Percentiles rank a stretch among this genome's conserved stretches.
Evolutionary conservation across 768 basidiomycete species (phyloP).

Genomic region (Pulveroboletus sp.): DNA sequence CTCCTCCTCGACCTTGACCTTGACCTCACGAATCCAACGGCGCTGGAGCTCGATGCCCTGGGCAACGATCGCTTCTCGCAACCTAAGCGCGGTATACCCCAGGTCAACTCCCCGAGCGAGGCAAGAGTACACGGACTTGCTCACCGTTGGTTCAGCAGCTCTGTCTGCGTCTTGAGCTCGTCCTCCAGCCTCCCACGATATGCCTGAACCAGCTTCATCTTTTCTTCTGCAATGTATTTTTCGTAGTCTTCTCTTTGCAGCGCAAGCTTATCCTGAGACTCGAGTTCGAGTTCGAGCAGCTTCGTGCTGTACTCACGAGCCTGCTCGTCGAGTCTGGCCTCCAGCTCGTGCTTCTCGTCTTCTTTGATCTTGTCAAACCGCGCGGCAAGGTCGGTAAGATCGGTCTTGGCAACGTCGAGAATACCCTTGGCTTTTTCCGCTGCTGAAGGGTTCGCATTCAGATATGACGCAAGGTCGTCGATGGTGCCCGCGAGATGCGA

Average conservation of each 20-base stretch:
- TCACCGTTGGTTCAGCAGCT: slow-evolving; percentile 92
- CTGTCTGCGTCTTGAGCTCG: slow-evolving; percentile 84
- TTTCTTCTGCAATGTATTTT: slow-evolving; percentile 76
- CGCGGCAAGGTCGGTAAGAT: slow-evolving; percentile 71
- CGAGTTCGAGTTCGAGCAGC: slow-evolving; percentile 79
- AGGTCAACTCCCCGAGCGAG: neutral
- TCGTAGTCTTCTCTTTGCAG: slow-evolving; percentile 83
- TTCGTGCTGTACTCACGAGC: slow-evolving; percentile 77
- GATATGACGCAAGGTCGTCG: slow-evolving; percentile 82
- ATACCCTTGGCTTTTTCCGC: slow-evolving; percentile 66
- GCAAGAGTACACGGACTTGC: slow-evolving; percentile 11
- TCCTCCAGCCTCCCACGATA: slow-evolving; percentile 84
- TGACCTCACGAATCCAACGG: slow-evolving; percentile 94
- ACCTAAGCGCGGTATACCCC: slow-evolving; percentile 37
- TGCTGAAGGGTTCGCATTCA: slow-evolving; percentile 67
- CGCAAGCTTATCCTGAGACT: slow-evolving; percentile 79
- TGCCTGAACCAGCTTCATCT: slow-evolving; percentile 59
- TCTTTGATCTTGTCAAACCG: slow-evolving; percentile 77
- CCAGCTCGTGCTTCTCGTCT: slow-evolving; percentile 67
- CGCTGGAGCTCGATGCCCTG: slow-evolving; percentile 98
- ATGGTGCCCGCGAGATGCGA: slow-evolving; percentile 89
- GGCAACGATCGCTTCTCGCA: slow-evolving; percentile 91
- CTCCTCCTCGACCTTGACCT: slow-evolving; percentile 92
- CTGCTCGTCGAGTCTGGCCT: slow-evolving; percentile 72
- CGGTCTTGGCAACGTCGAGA: slow-evolving; percentile 73